A percentile compares a stretch with the other conserved stretches of the same genome.
These are phyloP conservation scores for Penstemon newberryi DNA, from an alignment of 257 asterid genomes.

Conservation along the genomic window DNA sequence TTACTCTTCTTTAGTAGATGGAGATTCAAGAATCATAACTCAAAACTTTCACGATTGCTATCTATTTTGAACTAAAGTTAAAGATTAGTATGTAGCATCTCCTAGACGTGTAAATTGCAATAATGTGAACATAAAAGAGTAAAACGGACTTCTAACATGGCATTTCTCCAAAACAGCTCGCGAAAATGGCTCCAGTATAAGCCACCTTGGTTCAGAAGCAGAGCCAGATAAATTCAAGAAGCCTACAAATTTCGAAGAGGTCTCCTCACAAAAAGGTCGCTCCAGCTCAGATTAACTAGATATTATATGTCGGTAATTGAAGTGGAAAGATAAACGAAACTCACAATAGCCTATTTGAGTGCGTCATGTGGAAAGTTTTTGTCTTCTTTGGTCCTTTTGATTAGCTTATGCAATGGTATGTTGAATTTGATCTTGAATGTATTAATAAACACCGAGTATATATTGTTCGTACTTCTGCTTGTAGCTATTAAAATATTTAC, in stretches of 20 bases:
- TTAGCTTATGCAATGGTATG: background rate
- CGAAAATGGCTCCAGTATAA: background rate
- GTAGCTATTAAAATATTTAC: slow-evolving; percentile 8
- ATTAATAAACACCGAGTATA: background rate
- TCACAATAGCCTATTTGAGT: too few species aligned
- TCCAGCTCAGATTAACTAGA: slow-evolving; percentile 7
- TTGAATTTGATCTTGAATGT: background rate
- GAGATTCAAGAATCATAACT: background rate
- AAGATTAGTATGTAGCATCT: slow-evolving; percentile 4
- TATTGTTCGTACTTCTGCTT: background rate
- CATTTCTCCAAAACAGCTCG: background rate
- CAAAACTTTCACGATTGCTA: too few species aligned
- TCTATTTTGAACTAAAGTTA: too few species aligned
- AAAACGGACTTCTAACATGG: background rate
- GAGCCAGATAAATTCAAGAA: slow-evolving; percentile 15
- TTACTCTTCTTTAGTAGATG: slow-evolving; percentile 4
- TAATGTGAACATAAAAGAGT: too few species aligned
- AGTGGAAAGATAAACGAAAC: background rate
- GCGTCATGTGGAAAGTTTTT: background rate
- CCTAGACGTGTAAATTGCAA: background rate
- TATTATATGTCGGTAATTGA: slow-evolving; percentile 1
- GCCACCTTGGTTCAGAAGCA: background rate
- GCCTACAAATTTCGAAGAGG: too few species aligned
- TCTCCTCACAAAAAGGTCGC: background rate
- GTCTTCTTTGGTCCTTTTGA: background rate